Base-by-base conservation (phyloP, 257 asterid genomes). In the Solanum bulbocastanum region DNA sequence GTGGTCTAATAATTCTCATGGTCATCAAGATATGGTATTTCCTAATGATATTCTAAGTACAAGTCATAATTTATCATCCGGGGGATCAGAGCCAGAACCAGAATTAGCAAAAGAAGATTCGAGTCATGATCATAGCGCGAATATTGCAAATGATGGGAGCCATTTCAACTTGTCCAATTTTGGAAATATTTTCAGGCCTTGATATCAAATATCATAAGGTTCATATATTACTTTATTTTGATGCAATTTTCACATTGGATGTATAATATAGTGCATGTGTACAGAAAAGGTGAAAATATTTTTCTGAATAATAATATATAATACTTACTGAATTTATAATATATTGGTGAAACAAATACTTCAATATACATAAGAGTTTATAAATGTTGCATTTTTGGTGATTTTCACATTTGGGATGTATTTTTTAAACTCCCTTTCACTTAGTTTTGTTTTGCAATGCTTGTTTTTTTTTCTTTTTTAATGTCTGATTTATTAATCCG, bases 181-280 rank as follows among this genome's bases (percentile, higher is more conserved):
- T 89, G 94, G 87, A 44, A 86, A 92, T 89, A 84, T 94, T 91
- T 92, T 93, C 90, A 87, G 94, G 92, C 84, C 93, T 71, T 94
- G 92, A 92, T 6, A 9, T 79, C 39, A 30, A 81, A 71, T 16
- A 35, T 71, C 40, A 32, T 69, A 69, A 56, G 78, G 88, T 78
- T 33, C 73, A 73, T 73, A 46, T 36, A 37, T 30, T 3, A 23
- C 52, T 75, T 20, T 37, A 18, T 86, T 85, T 44, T 72, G 27
- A 7, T 78, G 14, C 37, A 10, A 40, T 58, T 52, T 46, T 66
- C 60, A 66, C 46, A 37, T 56, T 78, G 23, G 15, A 36, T 72
- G 58, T 27, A 56, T 85, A 87, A 35, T 35, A 36, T 2, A 27
- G 39, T 25, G 3, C 37, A 14, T 42, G 15, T 79, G 85, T 79